phyloP scores from a whole-genome alignment of 177 flowering plant genomes.

The Vitis hybrid region DNA sequence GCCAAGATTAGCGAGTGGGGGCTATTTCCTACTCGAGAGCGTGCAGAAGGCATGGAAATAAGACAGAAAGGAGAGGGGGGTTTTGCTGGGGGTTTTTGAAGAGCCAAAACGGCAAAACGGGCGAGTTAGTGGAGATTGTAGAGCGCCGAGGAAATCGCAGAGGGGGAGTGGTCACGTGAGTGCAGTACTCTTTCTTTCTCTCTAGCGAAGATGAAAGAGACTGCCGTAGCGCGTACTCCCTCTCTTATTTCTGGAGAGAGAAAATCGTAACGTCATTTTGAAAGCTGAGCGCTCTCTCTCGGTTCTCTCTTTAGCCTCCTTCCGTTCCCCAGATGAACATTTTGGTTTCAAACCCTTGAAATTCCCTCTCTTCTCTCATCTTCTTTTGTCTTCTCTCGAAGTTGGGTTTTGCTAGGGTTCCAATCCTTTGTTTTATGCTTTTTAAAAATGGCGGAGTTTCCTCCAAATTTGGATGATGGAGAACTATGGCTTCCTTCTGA shows the following conservation, averaged over 20 bases:
- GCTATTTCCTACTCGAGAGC: no score
- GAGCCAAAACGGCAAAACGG: no score
- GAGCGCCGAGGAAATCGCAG: slow-evolving; percentile 11
- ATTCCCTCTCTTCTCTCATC: not conserved
- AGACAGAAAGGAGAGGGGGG: slow-evolving; percentile 3
- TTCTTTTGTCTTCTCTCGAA: not conserved
- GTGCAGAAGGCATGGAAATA: not conserved
- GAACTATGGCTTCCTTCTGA: slow-evolving; percentile 49
- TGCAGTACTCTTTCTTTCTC: not conserved
- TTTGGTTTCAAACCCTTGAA: slow-evolving; percentile 4
- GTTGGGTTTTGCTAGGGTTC: not conserved
- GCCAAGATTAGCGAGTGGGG: no score
- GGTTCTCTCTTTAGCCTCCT: no score
- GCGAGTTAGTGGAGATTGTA: not conserved
- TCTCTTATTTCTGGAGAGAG: not conserved
- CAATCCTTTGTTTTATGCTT: not conserved
- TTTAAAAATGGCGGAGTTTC: slow-evolving; percentile 34
- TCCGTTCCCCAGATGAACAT: not conserved
- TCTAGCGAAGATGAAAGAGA: no score
- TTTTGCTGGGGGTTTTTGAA: not conserved
- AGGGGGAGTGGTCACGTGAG: slow-evolving; percentile 4
- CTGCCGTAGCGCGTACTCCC: no score
- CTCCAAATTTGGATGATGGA: slow-evolving; percentile 41
- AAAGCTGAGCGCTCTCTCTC: slow-evolving; percentile 6
- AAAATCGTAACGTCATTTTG: slow-evolving; percentile 15